phyloP scores from a whole-genome alignment of 1,284 basidiomycete species.

The Marasmius sp. region DNA sequence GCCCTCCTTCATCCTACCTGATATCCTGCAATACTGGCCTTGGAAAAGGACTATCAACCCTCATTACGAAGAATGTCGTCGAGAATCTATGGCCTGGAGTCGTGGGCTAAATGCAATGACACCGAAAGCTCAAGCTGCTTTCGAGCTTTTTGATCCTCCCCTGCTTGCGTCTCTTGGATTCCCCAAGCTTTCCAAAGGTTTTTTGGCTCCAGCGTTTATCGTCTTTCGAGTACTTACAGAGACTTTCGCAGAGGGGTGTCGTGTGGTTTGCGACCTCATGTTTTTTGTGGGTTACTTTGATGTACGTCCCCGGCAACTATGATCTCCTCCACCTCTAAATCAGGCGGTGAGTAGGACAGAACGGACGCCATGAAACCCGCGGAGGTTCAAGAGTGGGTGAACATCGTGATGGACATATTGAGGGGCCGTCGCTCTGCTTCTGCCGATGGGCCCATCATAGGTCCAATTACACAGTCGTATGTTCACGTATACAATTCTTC shows the following conservation, averaged over 20 bases:
- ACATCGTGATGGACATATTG: background rate
- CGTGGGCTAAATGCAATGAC: background rate
- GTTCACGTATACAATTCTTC: background rate
- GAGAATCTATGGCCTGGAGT: background rate
- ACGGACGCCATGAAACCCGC: background rate
- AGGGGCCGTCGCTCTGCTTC: background rate
- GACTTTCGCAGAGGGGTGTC: background rate
- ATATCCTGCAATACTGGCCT: background rate
- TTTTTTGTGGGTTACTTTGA: background rate
- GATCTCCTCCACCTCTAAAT: background rate
- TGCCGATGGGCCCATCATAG: background rate
- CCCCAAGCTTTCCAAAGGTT: background rate
- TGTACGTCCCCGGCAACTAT: background rate
- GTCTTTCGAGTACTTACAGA: background rate
- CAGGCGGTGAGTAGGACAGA: background rate
- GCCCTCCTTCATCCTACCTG: background rate
- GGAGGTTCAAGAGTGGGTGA: background rate
- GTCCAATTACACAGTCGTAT: background rate
- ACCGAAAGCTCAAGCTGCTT: background rate
- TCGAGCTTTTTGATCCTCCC: background rate
- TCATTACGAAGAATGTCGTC: constrained; percentile 19
- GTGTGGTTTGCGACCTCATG: background rate
- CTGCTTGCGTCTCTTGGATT: background rate
- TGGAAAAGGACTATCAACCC: background rate
- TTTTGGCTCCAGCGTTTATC: background rate